Percentiles rank a stretch among this genome's conserved stretches.
phyloP scores from a whole-genome alignment of 306 rosid species.

The Vicia faba region DNA sequence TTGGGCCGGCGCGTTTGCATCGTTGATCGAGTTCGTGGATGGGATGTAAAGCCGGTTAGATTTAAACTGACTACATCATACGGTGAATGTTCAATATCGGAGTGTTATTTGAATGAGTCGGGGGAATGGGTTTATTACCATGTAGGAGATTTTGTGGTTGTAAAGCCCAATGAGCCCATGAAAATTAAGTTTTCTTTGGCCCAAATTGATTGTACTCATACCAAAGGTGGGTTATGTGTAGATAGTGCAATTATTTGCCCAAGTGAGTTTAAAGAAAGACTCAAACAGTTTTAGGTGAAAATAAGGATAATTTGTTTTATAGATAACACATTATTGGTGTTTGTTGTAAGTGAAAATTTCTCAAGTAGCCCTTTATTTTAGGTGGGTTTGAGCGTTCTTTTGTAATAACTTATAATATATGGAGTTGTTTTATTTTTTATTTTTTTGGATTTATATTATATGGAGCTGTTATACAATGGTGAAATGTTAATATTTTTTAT shows the following conservation, averaged over 20 bases:
- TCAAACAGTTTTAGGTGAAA: conserved; percentile 23
- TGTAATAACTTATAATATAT: neutral
- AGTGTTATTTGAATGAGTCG: conserved; percentile 48
- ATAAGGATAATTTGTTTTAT: neutral
- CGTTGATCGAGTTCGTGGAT: conserved; percentile 75
- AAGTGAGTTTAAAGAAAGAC: conserved; percentile 30
- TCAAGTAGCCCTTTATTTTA: conserved; percentile 37
- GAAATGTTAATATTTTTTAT: neutral
- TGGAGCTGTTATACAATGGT: neutral
- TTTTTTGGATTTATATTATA: no score
- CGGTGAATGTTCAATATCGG: conserved; percentile 59
- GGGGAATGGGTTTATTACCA: conserved; percentile 66
- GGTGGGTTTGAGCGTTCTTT: conserved; percentile 32
- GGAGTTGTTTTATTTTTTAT: no score
- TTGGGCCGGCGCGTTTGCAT: conserved; percentile 61
- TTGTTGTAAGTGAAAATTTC: conserved; percentile 8
- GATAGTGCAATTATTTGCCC: conserved; percentile 74
- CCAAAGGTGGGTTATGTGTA: conserved; percentile 83
- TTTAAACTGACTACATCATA: conserved; percentile 66
- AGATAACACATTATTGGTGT: neutral
- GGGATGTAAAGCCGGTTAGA: conserved; percentile 81
- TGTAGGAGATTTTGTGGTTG: conserved; percentile 61
- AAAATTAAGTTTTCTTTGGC: conserved; percentile 72
- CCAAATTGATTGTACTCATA: conserved; percentile 93
- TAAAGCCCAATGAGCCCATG: conserved; percentile 39